These are phyloP conservation scores for Pilasporangium apinafurcum DNA, from an alignment of 352 stramenopile genomes.

Conservation along the genomic window DNA sequence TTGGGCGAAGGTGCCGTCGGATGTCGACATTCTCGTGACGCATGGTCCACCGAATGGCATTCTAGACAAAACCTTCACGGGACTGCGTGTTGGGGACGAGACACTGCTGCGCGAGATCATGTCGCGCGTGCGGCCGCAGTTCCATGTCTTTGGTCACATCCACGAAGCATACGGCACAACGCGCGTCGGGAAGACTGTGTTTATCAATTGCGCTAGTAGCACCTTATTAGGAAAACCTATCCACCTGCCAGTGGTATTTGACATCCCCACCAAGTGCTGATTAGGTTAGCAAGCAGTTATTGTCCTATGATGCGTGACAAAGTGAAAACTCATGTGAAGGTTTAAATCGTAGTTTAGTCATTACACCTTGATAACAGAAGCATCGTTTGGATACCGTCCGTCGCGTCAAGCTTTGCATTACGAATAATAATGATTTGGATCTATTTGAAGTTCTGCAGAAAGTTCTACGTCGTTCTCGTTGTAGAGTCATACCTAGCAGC, in stretches of 20 bases:
- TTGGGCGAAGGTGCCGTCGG: constrained; percentile 58
- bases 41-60: constrained; percentile 86
- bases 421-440: too few relatives aligned
- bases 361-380: too few relatives aligned
- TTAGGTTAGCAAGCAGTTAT: background rate
- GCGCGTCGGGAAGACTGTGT: constrained; percentile 73
- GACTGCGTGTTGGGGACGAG: constrained; percentile 70
- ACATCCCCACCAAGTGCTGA: constrained; percentile 61
- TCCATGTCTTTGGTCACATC: constrained; percentile 92
- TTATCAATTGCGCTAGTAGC: constrained; percentile 85
- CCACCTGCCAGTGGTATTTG: constrained; percentile 71
- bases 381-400: too few relatives aligned
- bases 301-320: too few relatives aligned
- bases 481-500: too few relatives aligned
- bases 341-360: too few relatives aligned
- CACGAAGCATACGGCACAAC: constrained; percentile 84
- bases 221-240: constrained; percentile 48
- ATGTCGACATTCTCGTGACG: constrained; percentile 87
- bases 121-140: constrained; percentile 65
- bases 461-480: too few relatives aligned
- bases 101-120: constrained; percentile 77
- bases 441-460: too few relatives aligned
- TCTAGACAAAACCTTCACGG: constrained; percentile 63
- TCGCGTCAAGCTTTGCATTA: too few relatives aligned
- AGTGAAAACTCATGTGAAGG: too few relatives aligned